A percentile compares a stretch with the other conserved stretches of the same genome.
These are phyloP conservation scores for Austroboletus eburneus DNA, from an alignment of 768 basidiomycete species.

Conservation along the genomic window DNA sequence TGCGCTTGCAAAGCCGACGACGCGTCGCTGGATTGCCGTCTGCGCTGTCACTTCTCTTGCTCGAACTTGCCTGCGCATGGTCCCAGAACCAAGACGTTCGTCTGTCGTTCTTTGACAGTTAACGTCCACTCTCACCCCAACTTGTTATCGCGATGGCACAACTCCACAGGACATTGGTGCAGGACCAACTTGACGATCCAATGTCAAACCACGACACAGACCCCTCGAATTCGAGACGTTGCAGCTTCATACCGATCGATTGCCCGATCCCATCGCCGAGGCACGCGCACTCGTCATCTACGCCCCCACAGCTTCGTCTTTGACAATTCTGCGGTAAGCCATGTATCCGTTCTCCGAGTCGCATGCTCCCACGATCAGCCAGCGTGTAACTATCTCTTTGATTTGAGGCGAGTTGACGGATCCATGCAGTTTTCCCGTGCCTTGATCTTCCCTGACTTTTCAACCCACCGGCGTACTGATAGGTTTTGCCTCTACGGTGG, in stretches of 20 bases:
- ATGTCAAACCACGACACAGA: constrained; percentile 8
- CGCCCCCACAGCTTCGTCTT: constrained; percentile 51
- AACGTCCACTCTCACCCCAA: not conserved
- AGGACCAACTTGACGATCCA: not conserved
- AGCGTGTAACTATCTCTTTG: constrained; percentile 55
- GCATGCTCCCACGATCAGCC: not conserved
- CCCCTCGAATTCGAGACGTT: constrained; percentile 57
- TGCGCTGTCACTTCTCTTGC: too few species aligned
- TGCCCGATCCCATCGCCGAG: constrained; percentile 47
- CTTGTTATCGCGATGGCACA: constrained; percentile 17
- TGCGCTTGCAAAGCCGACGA: too few species aligned
- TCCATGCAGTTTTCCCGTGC: constrained; percentile 31
- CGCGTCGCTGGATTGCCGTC: too few species aligned
- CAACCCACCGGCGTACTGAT: not conserved
- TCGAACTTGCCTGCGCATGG: too few species aligned
- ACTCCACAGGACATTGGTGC: constrained; percentile 15
- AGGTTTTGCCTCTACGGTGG: constrained; percentile 59
- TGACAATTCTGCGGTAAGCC: constrained; percentile 45
- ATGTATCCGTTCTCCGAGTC: not conserved
- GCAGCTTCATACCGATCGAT: constrained; percentile 60
- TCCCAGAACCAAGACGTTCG: too few species aligned
- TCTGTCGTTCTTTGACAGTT: too few species aligned
- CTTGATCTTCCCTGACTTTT: not conserved
- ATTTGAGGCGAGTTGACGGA: constrained; percentile 32
- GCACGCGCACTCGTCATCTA: constrained; percentile 66